Evolutionary conservation across 2,329 filamentous ascomycete species (phyloP), one percentile per base, ranked within the genome.

Genomic region (Colletotrichum godetiae): DNA sequence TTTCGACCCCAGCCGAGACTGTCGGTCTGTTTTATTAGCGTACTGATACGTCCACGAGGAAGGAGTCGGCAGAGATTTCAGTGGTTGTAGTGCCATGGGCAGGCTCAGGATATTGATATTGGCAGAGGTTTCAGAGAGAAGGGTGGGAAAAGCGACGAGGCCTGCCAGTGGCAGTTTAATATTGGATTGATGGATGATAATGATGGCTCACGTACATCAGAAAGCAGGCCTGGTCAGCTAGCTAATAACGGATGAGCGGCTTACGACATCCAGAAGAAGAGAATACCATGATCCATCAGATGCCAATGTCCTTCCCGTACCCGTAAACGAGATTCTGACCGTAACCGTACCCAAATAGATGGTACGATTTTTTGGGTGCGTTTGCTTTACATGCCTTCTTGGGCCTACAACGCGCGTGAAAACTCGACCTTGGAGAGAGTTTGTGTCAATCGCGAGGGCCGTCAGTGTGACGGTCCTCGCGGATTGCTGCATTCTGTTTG

Each of bases 1-100:
- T 24, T 60, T 68, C 13, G 52, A 46, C 58, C 42, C 49, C 59
- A 66, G 49, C 37, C 62, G 49, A 60, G 22, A 15, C 56, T 37
- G 62, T 53, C 57, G 72, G 57, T 61, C 42, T 72, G 72, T 74
- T 74, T 74, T 74, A 74, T 72, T 63, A 72, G 67, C 68, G 68
- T 67, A 35, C 52, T 62, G 66, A 69, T 59, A 73, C 33, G 60
- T 37, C 59, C 33, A 65, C 29, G 60, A 55, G 35, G 33, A 22
- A 58, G 22, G 53, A 46, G 37, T 12, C 19, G 55, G 67, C 42
- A 33, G 27, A 37, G 12, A 55, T 42, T 46, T 61, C 24, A 56
- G 60, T 49, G 27, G 33, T 22, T 27, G 31, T 24, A 55, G 66
- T 59, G 53, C 53, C 64, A 33, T 56, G 22, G 46, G 42, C 19